Conservation (phyloP, 169 alveolate genomes). For the Babesia ovis region DNA sequence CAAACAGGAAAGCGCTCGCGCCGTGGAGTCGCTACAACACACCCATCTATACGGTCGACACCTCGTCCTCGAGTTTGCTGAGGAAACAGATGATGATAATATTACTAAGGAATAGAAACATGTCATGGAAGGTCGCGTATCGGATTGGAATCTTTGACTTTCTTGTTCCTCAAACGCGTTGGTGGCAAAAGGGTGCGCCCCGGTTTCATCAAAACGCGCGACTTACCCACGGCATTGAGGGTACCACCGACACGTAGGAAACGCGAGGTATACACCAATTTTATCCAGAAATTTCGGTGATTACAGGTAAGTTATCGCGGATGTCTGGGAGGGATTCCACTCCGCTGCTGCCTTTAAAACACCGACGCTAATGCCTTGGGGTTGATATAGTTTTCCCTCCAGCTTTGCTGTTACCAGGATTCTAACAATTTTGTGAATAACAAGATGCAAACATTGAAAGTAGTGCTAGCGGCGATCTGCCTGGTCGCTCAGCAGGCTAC, state of each 20-base stretch:
- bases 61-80: constrained; percentile 86
- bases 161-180: not conserved
- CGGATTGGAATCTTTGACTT: not conserved
- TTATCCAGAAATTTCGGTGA: not conserved
- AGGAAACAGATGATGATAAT: constrained; percentile 24
- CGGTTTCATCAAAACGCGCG: constrained; percentile 1
- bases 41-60: constrained; percentile 92
- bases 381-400: not conserved
- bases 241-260: not conserved
- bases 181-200: constrained; percentile 27
- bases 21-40: constrained; percentile 86
- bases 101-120: not conserved
- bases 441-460: constrained; percentile 12
- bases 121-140: not conserved
- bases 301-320: not conserved
- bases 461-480: not conserved
- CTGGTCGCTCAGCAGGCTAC: constrained; percentile 18
- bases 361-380: not conserved
- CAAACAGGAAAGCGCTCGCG: constrained; percentile 85
- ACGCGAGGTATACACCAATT: not conserved
- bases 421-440: not conserved
- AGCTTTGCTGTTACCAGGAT: not conserved
- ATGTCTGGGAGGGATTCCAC: not conserved
- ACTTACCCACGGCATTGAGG: constrained; percentile 6
- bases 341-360: not conserved